Evolutionary conservation across 371 early-diverging fungal species (phyloP).

Genomic region (Circinella minor): DNA sequence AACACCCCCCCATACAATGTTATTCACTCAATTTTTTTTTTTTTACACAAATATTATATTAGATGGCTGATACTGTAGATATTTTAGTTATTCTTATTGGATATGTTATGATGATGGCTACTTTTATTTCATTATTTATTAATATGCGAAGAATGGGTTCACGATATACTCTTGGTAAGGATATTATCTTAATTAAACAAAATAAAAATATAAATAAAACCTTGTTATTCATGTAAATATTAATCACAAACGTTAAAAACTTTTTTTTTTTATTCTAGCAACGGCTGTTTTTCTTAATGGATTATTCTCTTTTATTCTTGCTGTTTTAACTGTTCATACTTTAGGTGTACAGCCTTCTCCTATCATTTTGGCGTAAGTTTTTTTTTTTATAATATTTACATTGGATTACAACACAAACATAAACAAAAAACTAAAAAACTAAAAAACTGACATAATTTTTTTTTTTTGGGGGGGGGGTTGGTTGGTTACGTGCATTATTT

Average conservation of each 20-base stretch:
- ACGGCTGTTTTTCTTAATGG: slow-evolving; percentile 64
- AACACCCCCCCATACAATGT: too few relatives aligned
- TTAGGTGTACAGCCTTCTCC: slow-evolving; percentile 67
- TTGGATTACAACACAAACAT: too few relatives aligned
- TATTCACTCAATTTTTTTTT: neutral
- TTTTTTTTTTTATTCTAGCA: slow-evolving; percentile 21
- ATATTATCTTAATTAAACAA: neutral
- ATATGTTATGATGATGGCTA: slow-evolving; percentile 79
- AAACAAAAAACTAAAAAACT: neutral
- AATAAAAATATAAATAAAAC: too few relatives aligned
- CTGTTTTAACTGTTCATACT: slow-evolving; percentile 62
- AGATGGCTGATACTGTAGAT: slow-evolving; percentile 68
- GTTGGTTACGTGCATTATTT: too few relatives aligned
- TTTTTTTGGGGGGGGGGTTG: too few relatives aligned
- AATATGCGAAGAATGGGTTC: slow-evolving; percentile 89
- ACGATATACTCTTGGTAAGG: slow-evolving; percentile 71
- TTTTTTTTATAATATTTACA: slow-evolving; percentile 2
- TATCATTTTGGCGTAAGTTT: slow-evolving; percentile 58
- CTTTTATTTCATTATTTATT: slow-evolving; percentile 75
- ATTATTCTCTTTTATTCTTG: slow-evolving; percentile 75
- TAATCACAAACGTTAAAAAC: slow-evolving; percentile 2
- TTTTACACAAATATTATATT: too few relatives aligned
- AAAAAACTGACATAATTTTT: neutral
- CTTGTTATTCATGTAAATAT: neutral
- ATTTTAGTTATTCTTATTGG: slow-evolving; percentile 75